phyloP scores from a whole-genome alignment of 1,284 basidiomycete genomes.

The Serendipita sp. region DNA sequence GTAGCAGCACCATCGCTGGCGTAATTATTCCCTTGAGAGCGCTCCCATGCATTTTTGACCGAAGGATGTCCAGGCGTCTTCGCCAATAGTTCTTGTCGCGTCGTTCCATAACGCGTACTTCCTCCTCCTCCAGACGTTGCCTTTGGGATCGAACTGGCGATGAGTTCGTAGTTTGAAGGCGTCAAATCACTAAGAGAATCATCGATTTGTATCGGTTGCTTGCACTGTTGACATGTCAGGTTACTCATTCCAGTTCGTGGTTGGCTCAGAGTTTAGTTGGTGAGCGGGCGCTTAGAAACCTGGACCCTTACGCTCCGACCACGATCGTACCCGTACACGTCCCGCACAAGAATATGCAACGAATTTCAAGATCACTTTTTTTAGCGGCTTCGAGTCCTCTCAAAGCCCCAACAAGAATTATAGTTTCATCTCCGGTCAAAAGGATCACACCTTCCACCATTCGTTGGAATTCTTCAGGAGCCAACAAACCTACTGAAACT shows the following conservation, averaged over 20 bases:
- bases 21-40: slow-evolving; percentile 23
- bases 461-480: not conserved
- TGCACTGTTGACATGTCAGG: slow-evolving; percentile 63
- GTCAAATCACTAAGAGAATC: slow-evolving; percentile 70
- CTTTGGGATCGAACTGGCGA: slow-evolving; percentile 53
- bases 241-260: not conserved
- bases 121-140: slow-evolving; percentile 14
- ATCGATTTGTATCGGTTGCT: slow-evolving; percentile 78
- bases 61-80: slow-evolving; percentile 42
- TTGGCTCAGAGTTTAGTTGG: not conserved
- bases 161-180: slow-evolving; percentile 74
- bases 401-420: no score
- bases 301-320: not conserved
- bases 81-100: slow-evolving; percentile 39
- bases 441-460: no score
- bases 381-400: no score
- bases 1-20: slow-evolving; percentile 23
- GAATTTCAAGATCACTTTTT: no score
- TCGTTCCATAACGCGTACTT: slow-evolving; percentile 25
- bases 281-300: not conserved
- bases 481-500: not conserved
- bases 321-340: not conserved
- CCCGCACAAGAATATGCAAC: not conserved
- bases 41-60: slow-evolving; percentile 47
- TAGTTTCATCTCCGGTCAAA: no score